A percentile compares a stretch with the other conserved stretches of the same genome.
Conservation (phyloP, 768 basidiomycete genomes). For the Tricholoma matsutake region DNA sequence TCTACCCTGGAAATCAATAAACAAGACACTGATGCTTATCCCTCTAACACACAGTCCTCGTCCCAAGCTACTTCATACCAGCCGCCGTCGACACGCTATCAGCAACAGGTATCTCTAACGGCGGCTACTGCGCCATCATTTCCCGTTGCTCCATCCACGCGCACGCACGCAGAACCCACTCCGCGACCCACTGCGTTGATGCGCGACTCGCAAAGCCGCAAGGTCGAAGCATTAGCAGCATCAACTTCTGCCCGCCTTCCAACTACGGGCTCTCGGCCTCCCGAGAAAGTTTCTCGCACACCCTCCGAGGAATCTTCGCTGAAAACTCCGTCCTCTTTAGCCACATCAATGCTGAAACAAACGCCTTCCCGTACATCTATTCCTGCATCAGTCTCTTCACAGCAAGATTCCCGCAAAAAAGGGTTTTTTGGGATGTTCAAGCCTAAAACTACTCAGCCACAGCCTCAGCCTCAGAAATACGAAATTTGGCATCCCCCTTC, state of each 20-base stretch:
- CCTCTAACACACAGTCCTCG: not conserved
- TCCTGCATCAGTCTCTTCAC: conserved; percentile 36
- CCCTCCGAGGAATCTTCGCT: conserved; percentile 52
- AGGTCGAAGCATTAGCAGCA: not conserved
- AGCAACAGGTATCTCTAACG: not conserved
- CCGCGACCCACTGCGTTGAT: not conserved
- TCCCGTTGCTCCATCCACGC: not conserved
- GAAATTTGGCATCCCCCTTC: conserved; percentile 11
- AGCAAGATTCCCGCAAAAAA: conserved; percentile 36
- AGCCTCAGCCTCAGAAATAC: not conserved
- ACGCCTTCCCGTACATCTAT: conserved; percentile 38
- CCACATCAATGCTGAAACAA: conserved; percentile 44
- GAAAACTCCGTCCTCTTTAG: conserved; percentile 64
- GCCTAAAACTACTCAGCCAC: conserved; percentile 18
- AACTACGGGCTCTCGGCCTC: conserved; percentile 3
- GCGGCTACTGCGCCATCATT: not conserved
- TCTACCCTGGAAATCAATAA: not conserved
- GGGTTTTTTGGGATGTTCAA: conserved; percentile 37
- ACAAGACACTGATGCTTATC: not conserved
- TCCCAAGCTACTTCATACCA: not conserved
- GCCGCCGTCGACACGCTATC: not conserved
- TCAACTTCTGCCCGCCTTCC: not conserved
- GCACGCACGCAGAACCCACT: not conserved
- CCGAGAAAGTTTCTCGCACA: conserved; percentile 26
- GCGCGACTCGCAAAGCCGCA: not conserved